Percentiles rank a stretch among this genome's conserved stretches.
Conservation (phyloP, 2,329 filamentous ascomycete genomes). For the Coniochaeta sp. region DNA sequence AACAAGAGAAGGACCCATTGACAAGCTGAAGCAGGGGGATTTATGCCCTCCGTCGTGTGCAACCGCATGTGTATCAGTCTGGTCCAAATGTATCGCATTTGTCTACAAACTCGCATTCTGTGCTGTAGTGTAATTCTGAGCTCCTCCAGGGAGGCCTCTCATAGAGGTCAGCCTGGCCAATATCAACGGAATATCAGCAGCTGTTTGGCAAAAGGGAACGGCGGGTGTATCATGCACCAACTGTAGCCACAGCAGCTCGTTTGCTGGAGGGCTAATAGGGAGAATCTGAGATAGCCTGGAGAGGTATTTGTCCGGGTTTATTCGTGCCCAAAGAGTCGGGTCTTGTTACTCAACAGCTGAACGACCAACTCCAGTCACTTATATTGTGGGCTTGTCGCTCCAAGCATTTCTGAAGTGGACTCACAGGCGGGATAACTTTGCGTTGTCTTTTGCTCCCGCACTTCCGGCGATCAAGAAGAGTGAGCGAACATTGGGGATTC, state of each 20-base stretch:
- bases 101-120: conserved; percentile 12
- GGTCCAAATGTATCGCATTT: neutral
- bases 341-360: neutral
- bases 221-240: neutral
- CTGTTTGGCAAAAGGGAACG: conserved; percentile 2
- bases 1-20: neutral
- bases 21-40: neutral
- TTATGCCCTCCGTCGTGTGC: neutral
- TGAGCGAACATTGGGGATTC: neutral
- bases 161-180: conserved; percentile 11
- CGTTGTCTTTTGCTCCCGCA: neutral
- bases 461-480: neutral
- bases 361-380: no score
- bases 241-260: neutral
- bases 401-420: neutral
- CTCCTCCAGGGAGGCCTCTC: neutral
- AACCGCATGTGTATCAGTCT: neutral
- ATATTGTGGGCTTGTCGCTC: neutral
- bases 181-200: neutral
- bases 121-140: conserved; percentile 7
- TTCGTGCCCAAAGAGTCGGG: neutral
- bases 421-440: neutral
- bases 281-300: neutral
- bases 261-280: neutral
- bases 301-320: neutral